Evolutionary conservation across 768 basidiomycete species (phyloP).

Genomic region (Suillus subaureus): DNA sequence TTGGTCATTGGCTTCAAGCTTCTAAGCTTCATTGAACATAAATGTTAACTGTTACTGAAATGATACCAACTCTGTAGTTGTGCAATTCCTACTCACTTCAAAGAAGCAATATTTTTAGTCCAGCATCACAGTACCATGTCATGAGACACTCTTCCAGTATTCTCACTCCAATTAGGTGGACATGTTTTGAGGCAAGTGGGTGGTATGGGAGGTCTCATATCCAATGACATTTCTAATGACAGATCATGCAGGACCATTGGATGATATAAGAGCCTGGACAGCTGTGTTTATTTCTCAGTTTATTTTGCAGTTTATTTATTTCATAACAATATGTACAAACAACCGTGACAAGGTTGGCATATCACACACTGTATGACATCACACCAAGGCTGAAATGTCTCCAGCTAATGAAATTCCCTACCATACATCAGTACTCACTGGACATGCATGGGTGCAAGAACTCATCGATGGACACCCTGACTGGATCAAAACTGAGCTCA

Average conservation of each 20-base stretch:
- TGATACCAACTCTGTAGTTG: not conserved
- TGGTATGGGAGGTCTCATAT: not conserved
- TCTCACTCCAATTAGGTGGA: not conserved
- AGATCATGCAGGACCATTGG: not conserved
- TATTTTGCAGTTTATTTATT: too few species aligned
- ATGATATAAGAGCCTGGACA: not conserved
- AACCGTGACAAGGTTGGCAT: too few species aligned
- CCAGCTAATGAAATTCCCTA: conserved; percentile 10
- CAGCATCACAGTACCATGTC: not conserved
- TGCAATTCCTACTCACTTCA: not conserved
- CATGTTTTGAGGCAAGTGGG: not conserved
- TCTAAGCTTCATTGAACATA: not conserved
- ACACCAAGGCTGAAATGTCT: too few species aligned
- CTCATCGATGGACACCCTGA: conserved; percentile 26
- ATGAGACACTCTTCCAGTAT: not conserved
- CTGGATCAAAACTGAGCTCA: conserved; percentile 10
- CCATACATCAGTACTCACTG: conserved; percentile 28
- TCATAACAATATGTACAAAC: too few species aligned
- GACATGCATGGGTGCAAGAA: conserved; percentile 26
- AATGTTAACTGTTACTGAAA: not conserved
- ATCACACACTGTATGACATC: too few species aligned
- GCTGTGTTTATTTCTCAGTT: too few species aligned
- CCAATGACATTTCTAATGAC: not conserved
- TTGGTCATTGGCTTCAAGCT: not conserved
- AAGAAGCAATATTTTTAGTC: not conserved